Evolutionary conservation across 495 filamentous ascomycete genomes (phyloP).

Genomic region (Aspergillus bertholletiae): DNA sequence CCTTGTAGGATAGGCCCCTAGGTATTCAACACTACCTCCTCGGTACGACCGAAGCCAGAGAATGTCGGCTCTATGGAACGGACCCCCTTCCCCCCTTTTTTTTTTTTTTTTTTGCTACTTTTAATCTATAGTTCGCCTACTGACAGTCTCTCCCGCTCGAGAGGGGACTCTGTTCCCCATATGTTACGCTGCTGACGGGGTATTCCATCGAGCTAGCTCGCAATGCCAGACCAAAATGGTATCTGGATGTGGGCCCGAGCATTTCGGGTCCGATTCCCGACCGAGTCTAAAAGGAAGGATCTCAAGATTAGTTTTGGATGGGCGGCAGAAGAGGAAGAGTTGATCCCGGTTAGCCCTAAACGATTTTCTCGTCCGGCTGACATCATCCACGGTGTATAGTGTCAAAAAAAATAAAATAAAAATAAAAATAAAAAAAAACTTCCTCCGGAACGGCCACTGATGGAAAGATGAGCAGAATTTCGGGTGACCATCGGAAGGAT

Average conservation of each 20-base stretch:
- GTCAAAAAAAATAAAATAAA: too few relatives aligned
- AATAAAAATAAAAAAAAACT: not conserved
- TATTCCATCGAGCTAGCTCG: not conserved
- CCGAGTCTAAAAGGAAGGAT: not conserved
- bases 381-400: not conserved
- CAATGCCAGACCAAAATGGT: not conserved
- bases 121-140: too few relatives aligned
- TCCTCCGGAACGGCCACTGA: too few relatives aligned
- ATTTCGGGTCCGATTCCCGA: conserved; percentile 3
- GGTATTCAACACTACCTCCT: too few relatives aligned
- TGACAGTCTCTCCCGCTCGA: too few relatives aligned
- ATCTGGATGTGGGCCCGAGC: not conserved
- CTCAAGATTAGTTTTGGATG: not conserved
- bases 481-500: too few relatives aligned
- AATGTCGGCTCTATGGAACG: too few relatives aligned
- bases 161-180: too few relatives aligned
- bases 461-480: not conserved
- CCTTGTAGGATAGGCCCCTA: too few relatives aligned
- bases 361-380: not conserved
- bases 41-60: too few relatives aligned
- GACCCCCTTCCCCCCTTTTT: too few relatives aligned
- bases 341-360: not conserved
- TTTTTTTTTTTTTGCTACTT: too few relatives aligned
- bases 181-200: not conserved
- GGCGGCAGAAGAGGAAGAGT: not conserved